Base-by-base conservation (phyloP, 768 basidiomycete genomes). In the Rhizopogon vulgaris region DNA sequence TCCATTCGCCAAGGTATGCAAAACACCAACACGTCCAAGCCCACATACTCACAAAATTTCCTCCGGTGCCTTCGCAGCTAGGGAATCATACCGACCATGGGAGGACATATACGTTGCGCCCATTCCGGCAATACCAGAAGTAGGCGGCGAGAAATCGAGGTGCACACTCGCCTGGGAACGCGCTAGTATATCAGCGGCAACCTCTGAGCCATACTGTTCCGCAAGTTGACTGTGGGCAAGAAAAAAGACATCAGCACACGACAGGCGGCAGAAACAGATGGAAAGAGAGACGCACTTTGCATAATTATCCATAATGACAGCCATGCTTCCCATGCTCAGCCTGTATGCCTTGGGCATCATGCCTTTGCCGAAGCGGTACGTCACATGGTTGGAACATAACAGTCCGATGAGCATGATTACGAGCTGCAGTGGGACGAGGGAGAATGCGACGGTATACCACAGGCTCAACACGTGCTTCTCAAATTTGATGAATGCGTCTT, bases 301-400 rank as follows among this genome's bases (percentile, higher is more conserved):
- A 63, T 89, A 90, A 53, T 85, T 83, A 56, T 92, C 89, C 85
- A 90, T 84, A 64, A 92, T 88, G 48, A 87, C 76, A 3, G 84
- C 85, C 84, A 90, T 87, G 54, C 79, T 83, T 53, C 75, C 78
- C 74, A 80, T 71, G 69, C 82, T 83, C 41, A 91, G 73, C 34
- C 87, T 74, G 67, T 92, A 91, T 12, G 84, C 81, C 73, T 88
- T 87, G 52, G 43, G 43, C 43, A 46, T 46, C 43, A 46, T 46
- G 30, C 90, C 89, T 72, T 90, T 91, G 9, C 88, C 88, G 65
- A 91, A 91, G 48, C 89, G 77, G 64, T 90, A 90, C 18, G 88
- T 91, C 64, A 92, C 82, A 58, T 91, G 89, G 68, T 89, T 90
- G 22, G 83, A 83, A 65, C 85, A 91, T 46, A 91, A 66, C 50